Percentiles rank a stretch among this genome's conserved stretches.
Conservation (phyloP, 1,284 basidiomycete genomes). For the Sporisorium reilianum region DNA sequence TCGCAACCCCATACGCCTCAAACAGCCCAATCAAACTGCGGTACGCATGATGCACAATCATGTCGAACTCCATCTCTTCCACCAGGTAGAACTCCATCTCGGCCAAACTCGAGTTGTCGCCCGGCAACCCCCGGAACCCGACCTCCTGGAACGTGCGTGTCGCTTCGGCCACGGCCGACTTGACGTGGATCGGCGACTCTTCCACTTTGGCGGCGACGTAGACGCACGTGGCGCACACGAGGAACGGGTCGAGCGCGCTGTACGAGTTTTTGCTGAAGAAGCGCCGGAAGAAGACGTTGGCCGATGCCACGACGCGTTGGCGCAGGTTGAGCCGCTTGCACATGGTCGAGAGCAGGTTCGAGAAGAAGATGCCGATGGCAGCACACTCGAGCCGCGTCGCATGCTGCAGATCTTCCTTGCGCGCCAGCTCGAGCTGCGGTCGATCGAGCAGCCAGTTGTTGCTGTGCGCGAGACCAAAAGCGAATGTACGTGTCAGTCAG, state of each 20-base stretch:
- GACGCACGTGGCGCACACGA: constrained; percentile 90
- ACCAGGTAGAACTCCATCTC: constrained; percentile 99
- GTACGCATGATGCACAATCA: constrained; percentile 94
- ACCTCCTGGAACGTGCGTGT: constrained; percentile 69
- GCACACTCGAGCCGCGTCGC: constrained; percentile 54
- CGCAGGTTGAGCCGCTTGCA: constrained; percentile 85
- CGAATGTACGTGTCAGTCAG: too few species aligned
- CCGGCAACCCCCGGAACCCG: constrained; percentile 74
- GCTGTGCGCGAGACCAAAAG: constrained; percentile 27
- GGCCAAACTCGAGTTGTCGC: constrained; percentile 84
- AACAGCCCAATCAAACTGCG: constrained; percentile 83
- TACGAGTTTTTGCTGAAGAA: constrained; percentile 80
- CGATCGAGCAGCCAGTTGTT: constrained; percentile 65
- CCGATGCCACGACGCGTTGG: constrained; percentile 91
- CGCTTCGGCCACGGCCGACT: constrained; percentile 87
- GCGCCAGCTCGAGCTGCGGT: constrained; percentile 54
- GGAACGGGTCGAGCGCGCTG: constrained; percentile 91
- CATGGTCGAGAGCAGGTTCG: constrained; percentile 79
- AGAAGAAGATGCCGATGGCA: constrained; percentile 62
- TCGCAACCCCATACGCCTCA: constrained; percentile 67
- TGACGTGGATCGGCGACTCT: constrained; percentile 94
- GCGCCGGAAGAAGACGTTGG: constrained; percentile 90
- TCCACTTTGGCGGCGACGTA: constrained; percentile 97
- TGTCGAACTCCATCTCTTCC: constrained; percentile 94
- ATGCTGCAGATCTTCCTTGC: constrained; percentile 60